phyloP scores from a whole-genome alignment of 176 grass and related monocot genomes.

The Zea mays region DNA sequence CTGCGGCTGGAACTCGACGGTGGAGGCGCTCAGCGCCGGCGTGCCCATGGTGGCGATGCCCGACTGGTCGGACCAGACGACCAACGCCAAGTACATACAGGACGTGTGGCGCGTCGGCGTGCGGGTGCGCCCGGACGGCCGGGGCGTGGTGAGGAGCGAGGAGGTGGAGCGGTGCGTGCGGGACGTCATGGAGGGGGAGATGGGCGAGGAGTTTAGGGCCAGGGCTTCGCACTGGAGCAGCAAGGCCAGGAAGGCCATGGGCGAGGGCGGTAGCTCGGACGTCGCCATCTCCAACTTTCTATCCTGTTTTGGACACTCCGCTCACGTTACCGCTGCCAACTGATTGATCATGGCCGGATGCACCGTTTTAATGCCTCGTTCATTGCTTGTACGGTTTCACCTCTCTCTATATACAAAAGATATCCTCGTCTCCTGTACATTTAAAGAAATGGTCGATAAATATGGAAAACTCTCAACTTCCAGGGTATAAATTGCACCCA shows the following conservation, averaged over 20 bases:
- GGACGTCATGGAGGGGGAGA: constrained; percentile 42
- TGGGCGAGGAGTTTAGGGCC: constrained; percentile 20
- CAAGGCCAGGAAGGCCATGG: constrained; percentile 40
- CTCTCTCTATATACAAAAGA: neutral
- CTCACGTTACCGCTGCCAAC: too few relatives aligned
- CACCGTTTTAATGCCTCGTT: neutral
- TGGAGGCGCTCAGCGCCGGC: constrained; percentile 33
- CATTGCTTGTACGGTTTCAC: neutral
- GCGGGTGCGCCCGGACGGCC: constrained; percentile 1
- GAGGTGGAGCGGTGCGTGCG: constrained; percentile 36
- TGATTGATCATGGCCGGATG: neutral
- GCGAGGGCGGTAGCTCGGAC: constrained; percentile 48
- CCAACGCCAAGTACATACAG: constrained; percentile 68
- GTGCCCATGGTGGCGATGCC: constrained; percentile 57
- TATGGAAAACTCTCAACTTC: too few relatives aligned
- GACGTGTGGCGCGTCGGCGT: constrained; percentile 60
- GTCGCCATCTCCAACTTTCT: constrained; percentile 43
- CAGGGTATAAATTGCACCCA: too few relatives aligned
- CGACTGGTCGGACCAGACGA: constrained; percentile 67
- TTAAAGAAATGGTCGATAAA: too few relatives aligned
- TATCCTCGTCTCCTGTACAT: too few relatives aligned
- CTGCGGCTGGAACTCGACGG: constrained; percentile 68
- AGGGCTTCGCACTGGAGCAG: constrained; percentile 37
- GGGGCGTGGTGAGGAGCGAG: constrained; percentile 3
- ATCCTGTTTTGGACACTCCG: neutral